Evolutionary conservation across 345 rosid species (phyloP), one percentile per base, ranked within the genome.

Genomic region (Punica granatum): DNA sequence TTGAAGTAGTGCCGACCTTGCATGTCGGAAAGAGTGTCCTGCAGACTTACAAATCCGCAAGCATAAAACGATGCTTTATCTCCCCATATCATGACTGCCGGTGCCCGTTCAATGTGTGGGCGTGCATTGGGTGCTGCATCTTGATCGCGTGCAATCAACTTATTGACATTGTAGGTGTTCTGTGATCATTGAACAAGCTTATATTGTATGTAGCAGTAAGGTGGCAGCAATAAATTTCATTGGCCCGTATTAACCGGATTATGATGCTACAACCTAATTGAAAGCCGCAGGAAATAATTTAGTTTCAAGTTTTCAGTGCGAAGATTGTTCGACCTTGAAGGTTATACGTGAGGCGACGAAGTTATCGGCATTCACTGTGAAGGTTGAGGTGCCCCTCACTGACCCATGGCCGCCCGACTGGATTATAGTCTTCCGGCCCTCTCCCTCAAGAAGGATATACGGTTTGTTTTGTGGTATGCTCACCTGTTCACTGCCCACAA

Each of bases 401-500:
- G 2, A 12, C 15, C 43, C 61, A 9, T 21, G 12, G 10, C 14
- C 37, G 16, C 37, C 37, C 48, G 59, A 48, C 34, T 63, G 49
- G 19, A 69, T 48, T 14, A 48, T 63, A 1, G 19, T 39, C 3
- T 15, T 6, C 36, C 44, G 25, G 11, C 26, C 1, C 0, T 2
- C 16, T 37, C 67, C 72, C 23, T 62, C 32, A 14, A 69, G 48
- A 31, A 16, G 34, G 6, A 69, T 69, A 12, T 2, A 69, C 10
- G 33, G 60, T 32, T 69, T 69, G n/a, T 69, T 23, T 9, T 0
- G 16, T 7, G 18, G 37, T 16, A 69, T 26, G 44, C 1, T 32
- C 9, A 69, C 61, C 48, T 62, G 15, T 63, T 69, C 72, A n/a
- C 72, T 69, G 41, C 28, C 23, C 12, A 33, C 32, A 67, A 7